Evolutionary conservation across 2,329 filamentous ascomycete genomes (phyloP).

Genomic region (Paraphoma chrysanthemicola): DNA sequence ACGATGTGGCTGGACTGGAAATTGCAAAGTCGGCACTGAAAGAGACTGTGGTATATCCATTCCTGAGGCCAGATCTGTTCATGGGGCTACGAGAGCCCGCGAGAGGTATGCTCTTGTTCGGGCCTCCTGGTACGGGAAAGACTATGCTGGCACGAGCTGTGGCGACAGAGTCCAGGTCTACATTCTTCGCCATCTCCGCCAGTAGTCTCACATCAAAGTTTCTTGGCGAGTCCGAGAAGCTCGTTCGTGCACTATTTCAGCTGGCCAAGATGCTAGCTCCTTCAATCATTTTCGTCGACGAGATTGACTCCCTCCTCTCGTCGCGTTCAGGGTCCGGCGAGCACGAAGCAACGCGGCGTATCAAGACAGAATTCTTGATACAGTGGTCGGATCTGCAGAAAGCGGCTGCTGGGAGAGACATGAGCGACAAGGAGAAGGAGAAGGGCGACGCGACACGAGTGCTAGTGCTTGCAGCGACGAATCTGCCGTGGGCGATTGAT

Average conservation of each 20-base stretch:
- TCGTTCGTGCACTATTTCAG: conserved; percentile 88
- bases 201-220: conserved; percentile 96
- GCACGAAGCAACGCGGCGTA: conserved; percentile 89
- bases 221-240: conserved; percentile 93
- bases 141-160: conserved; percentile 97
- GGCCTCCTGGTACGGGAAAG: conserved; percentile 96
- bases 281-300: conserved; percentile 97
- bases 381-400: conserved; percentile 95
- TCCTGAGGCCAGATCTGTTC: conserved; percentile 92
- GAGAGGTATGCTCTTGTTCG: conserved; percentile 93
- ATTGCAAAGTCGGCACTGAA: conserved; percentile 90
- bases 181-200: conserved; percentile 96
- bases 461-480: conserved; percentile 92
- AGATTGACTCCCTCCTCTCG: conserved; percentile 93
- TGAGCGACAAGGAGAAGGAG: conserved; percentile 69
- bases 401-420: conserved; percentile 85
- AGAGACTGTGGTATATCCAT: conserved; percentile 96
- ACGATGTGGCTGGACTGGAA: conserved; percentile 89
- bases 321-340: conserved; percentile 83
- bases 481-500: conserved; percentile 96
- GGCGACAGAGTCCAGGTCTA: conserved; percentile 91
- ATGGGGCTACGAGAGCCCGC: conserved; percentile 94
- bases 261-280: conserved; percentile 90
- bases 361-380: conserved; percentile 97
- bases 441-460: conserved; percentile 85